Evolutionary conservation across 2,329 filamentous ascomycete species (phyloP).

Genomic region (Nakataea oryzae): DNA sequence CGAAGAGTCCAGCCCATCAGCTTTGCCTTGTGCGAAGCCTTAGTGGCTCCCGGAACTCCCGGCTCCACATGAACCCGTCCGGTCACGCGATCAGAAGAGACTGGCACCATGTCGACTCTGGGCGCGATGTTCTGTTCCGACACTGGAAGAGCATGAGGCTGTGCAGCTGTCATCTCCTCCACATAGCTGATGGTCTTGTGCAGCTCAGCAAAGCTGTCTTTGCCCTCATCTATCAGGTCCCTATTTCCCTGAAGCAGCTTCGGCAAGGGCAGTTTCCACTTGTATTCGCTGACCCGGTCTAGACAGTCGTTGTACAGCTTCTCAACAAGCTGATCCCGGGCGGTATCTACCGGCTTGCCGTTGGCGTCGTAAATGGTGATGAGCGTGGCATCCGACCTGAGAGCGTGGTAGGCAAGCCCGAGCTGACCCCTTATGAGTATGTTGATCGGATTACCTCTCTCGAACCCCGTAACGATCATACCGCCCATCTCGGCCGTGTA

Average conservation of each 20-base stretch:
- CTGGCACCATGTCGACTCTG: slow-evolving; percentile 47
- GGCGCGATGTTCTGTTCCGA: slow-evolving; percentile 42
- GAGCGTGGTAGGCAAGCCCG: slow-evolving; percentile 71
- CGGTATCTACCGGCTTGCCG: slow-evolving; percentile 65
- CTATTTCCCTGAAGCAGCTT: slow-evolving; percentile 74
- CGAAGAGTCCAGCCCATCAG: slow-evolving; percentile 75
- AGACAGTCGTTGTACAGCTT: slow-evolving; percentile 91
- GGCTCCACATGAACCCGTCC: slow-evolving; percentile 63
- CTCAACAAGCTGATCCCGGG: slow-evolving; percentile 74
- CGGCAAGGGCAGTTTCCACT: slow-evolving; percentile 61
- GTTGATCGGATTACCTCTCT: slow-evolving; percentile 88
- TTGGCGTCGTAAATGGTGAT: slow-evolving; percentile 75
- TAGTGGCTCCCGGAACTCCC: slow-evolving; percentile 56
- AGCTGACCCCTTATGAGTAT: slow-evolving; percentile 85
- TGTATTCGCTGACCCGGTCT: slow-evolving; percentile 83
- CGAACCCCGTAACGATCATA: slow-evolving; percentile 96
- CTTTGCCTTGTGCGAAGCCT: slow-evolving; percentile 67
- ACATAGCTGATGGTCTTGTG: slow-evolving; percentile 61
- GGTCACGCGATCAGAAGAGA: slow-evolving; percentile 58
- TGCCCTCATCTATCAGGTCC: slow-evolving; percentile 70
- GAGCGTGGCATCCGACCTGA: slow-evolving; percentile 55
- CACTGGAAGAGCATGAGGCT: slow-evolving; percentile 43
- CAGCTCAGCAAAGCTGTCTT: slow-evolving; percentile 63
- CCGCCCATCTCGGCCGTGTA: slow-evolving; percentile 94
- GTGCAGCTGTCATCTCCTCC: slow-evolving; percentile 58